Evolutionary conservation across 805 yeast genomes (phyloP), one percentile per base, ranked within the genome.

Genomic region (Clavispora asparagi): DNA sequence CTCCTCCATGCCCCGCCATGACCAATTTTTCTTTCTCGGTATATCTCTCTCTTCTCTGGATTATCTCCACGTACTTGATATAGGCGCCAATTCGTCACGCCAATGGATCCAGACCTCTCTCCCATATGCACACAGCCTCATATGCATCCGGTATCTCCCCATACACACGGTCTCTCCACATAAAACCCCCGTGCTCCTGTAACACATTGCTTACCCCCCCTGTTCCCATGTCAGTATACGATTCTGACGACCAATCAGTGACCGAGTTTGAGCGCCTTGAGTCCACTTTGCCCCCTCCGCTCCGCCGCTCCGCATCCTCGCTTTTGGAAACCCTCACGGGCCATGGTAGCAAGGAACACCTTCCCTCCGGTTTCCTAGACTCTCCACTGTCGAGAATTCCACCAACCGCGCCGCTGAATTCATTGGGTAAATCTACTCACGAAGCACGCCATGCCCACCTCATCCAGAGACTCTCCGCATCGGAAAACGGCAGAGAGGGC

Each of bases 211-310:
- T 31, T 13, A 31, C 39, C 26, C 37, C 4, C 19, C 33, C 26
- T 14, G 2, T 23, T 19, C 9, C 41, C 14, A 48, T 48, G 48
- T 48, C 51, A 23, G 39, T 42, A 14, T 45, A 50, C 47, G 56
- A 51, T 23, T 56, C 62, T 17, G 66, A 61, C 41, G 50, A 56
- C 35, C 72, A 68, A 43, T 61, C 67, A 10, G 49, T 54, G 13
- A 31, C 52, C 7, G 74, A 69, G 56, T 69, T 72, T 50, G 76
- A 71, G 54, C 57, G 71, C 36, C 61, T 72, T 48, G 77, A 71
- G 51, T 64, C 69, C 6, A 68, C 73, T 0, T 58, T 72, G 33
- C 77, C 77, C 14, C 70, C 60, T 23, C 56, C 67, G 3, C 62
- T 72, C 33, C 67, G 66, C 46, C 54, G 70, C 40, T 63, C 71